Percentiles rank a stretch among this genome's conserved stretches.
phyloP scores from a whole-genome alignment of 2,329 filamentous ascomycete species.

The Gremmenia infestans region DNA sequence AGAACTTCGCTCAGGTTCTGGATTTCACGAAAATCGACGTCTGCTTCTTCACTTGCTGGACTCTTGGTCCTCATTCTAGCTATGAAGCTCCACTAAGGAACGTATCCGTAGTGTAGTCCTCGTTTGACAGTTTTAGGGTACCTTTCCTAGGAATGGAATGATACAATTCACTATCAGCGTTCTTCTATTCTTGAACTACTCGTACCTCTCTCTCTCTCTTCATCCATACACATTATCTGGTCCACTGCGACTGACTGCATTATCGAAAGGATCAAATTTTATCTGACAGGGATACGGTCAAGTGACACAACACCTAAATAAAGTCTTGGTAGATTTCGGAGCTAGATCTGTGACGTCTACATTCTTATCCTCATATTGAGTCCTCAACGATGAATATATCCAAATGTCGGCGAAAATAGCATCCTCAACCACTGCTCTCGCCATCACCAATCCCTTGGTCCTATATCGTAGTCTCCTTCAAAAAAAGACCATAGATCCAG shows the following conservation, averaged over 20 bases:
- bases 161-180: no score
- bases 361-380: background rate
- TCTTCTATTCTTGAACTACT: no score
- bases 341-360: background rate
- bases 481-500: slow-evolving; percentile 54
- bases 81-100: no score
- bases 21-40: no score
- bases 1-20: no score
- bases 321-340: background rate
- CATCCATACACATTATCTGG: background rate
- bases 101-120: no score
- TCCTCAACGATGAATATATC: slow-evolving; percentile 7
- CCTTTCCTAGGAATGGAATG: no score
- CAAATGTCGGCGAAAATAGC: slow-evolving; percentile 31
- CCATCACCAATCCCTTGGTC: slow-evolving; percentile 68
- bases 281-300: background rate
- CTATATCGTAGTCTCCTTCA: slow-evolving; percentile 68
- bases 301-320: background rate
- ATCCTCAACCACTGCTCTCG: slow-evolving; percentile 39
- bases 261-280: background rate
- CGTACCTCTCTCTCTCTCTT: no score
- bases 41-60: no score
- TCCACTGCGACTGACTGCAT: background rate
- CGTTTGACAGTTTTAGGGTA: no score
- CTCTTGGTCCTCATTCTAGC: no score